Evolutionary conservation across 2,329 filamentous ascomycete genomes (phyloP).

Genomic region (Aspergillus sp.): DNA sequence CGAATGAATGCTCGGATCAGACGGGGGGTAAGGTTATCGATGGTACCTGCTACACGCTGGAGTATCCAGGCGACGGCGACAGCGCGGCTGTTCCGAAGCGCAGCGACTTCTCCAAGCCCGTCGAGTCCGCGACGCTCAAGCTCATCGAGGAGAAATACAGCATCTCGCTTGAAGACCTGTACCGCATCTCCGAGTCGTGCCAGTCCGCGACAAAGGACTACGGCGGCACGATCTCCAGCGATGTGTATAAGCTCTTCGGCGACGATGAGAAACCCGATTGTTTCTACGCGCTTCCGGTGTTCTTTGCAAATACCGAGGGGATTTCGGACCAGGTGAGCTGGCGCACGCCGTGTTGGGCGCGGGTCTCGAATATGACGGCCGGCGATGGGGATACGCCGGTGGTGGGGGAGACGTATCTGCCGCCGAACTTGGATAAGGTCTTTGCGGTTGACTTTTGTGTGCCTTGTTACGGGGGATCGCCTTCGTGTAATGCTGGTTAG

Average conservation of each 20-base stretch:
- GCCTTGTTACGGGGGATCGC: neutral
- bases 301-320: neutral
- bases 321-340: neutral
- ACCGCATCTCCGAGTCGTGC: neutral
- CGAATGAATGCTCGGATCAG: neutral
- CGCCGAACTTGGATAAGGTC: neutral
- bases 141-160: neutral
- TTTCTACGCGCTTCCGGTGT: neutral
- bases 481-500: neutral
- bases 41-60: constrained; percentile 2
- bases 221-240: neutral
- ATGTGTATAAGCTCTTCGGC: neutral
- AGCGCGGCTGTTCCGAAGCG: neutral
- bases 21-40: neutral
- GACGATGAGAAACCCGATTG: neutral
- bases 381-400: neutral
- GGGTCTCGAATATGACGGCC: neutral
- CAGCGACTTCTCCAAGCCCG: neutral
- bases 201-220: neutral
- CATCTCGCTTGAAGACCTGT: neutral
- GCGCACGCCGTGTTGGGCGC: neutral
- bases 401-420: neutral
- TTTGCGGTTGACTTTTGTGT: neutral
- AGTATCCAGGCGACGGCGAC: neutral
- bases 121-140: neutral